A percentile compares a stretch with the other conserved stretches of the same genome.
phyloP scores from a whole-genome alignment of 177 flowering plant species.

The Tripterygium wilfordii region DNA sequence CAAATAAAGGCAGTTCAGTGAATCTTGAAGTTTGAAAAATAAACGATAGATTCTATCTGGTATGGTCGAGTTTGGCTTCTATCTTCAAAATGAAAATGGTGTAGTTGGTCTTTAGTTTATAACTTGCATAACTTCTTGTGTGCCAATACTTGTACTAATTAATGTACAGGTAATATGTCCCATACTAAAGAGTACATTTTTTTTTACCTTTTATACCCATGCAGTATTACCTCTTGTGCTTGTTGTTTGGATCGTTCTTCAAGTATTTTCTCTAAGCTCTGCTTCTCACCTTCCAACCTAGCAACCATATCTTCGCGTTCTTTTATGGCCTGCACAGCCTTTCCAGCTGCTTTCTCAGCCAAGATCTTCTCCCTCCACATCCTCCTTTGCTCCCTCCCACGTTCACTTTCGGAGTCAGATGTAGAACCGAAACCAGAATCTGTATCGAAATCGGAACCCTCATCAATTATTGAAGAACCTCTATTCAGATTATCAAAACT shows the following conservation, averaged over 20 bases:
- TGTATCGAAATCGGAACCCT: constrained; percentile 56
- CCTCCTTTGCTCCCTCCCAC: constrained; percentile 47
- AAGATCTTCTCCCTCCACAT: constrained; percentile 59
- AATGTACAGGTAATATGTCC: no score
- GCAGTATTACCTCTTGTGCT: constrained; percentile 83
- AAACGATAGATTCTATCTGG: no score
- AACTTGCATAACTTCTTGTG: no score
- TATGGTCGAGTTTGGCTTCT: no score
- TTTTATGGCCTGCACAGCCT: constrained; percentile 69
- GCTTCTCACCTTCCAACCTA: constrained; percentile 89
- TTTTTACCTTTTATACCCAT: no score
- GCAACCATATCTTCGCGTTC: constrained; percentile 84
- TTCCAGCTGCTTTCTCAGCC: constrained; percentile 83
- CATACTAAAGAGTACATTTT: no score
- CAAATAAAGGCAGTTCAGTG: no score
- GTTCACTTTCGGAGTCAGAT: constrained; percentile 79
- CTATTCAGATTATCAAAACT: constrained; percentile 25
- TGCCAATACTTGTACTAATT: no score
- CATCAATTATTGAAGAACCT: constrained; percentile 29
- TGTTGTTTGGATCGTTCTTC: constrained; percentile 89
- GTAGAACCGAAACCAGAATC: no score
- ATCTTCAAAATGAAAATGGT: no score
- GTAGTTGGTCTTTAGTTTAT: no score
- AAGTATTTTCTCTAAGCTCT: constrained; percentile 88
- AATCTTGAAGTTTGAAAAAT: no score